Evolutionary conservation across 306 rosid species (phyloP).

Genomic region (Castanospermum australe): DNA sequence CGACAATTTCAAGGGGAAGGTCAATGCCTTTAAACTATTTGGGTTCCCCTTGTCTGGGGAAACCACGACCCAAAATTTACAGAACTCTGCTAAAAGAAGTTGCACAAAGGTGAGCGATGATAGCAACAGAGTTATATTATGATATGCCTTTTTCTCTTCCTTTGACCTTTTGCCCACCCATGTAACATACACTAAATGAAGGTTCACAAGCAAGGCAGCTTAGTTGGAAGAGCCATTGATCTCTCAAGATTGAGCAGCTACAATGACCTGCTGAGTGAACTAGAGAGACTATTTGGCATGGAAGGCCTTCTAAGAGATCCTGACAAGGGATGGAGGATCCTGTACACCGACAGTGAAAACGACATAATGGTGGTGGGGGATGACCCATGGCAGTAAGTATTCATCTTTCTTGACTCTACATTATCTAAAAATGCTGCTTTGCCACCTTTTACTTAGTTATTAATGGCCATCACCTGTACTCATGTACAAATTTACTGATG

Average conservation of each 20-base stretch:
- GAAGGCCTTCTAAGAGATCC: slow-evolving; percentile 89
- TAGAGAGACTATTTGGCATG: slow-evolving; percentile 92
- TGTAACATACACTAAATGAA: slow-evolving; percentile 60
- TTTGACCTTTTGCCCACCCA: slow-evolving; percentile 55
- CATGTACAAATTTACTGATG: neutral
- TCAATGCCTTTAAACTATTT: slow-evolving; percentile 67
- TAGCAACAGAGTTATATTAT: slow-evolving; percentile 46
- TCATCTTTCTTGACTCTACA: slow-evolving; percentile 12
- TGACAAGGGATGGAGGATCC: slow-evolving; percentile 80
- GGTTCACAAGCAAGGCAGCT: slow-evolving; percentile 99
- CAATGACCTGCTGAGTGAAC: slow-evolving; percentile 70
- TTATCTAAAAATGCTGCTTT: slow-evolving; percentile 14
- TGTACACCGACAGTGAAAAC: slow-evolving; percentile 89
- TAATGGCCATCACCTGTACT: neutral
- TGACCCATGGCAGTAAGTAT: slow-evolving; percentile 92
- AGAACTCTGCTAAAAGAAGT: slow-evolving; percentile 73
- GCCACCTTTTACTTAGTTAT: slow-evolving; percentile 7
- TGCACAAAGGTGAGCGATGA: slow-evolving; percentile 87
- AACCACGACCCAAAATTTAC: slow-evolving; percentile 44
- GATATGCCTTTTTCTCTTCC: slow-evolving; percentile 47
- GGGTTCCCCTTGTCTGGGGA: slow-evolving; percentile 82
- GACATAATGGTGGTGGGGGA: slow-evolving; percentile 98
- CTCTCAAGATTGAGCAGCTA: slow-evolving; percentile 84
- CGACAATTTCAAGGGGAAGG: slow-evolving; percentile 48
- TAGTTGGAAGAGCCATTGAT: slow-evolving; percentile 96